A percentile compares a stretch with the other conserved stretches of the same genome.
Conservation (phyloP, 257 asterid genomes). For the Nicotiana undulata region DNA sequence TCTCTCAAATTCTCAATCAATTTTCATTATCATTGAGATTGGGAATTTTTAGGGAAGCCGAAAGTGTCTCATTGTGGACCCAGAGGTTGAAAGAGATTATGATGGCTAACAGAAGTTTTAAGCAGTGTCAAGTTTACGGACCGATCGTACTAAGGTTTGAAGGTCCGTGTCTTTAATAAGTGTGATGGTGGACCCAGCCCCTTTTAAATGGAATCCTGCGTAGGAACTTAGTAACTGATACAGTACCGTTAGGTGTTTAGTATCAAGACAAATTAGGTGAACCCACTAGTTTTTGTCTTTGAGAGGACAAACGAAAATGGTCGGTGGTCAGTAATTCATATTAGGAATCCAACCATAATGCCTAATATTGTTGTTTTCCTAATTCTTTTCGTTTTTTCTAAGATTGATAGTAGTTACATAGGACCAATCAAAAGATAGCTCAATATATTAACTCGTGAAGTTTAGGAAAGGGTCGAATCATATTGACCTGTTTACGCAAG, state of each 20-base stretch:
- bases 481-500: background rate
- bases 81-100: background rate
- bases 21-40: background rate
- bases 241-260: background rate
- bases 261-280: background rate
- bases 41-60: background rate
- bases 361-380: background rate
- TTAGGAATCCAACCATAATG: background rate
- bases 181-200: background rate
- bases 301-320: background rate
- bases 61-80: background rate
- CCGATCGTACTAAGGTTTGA: background rate
- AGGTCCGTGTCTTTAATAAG: background rate
- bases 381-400: background rate
- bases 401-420: background rate
- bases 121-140: background rate
- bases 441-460: background rate
- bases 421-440: background rate
- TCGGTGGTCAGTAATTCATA: background rate
- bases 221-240: background rate
- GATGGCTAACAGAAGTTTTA: background rate
- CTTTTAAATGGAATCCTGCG: background rate
- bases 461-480: no score
- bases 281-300: slow-evolving; percentile 1
- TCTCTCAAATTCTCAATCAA: background rate